Evolutionary conservation across 202 grass and related monocot species (phyloP), one percentile per base, ranked within the genome.

Genomic region (Schoenoplectus triqueter): DNA sequence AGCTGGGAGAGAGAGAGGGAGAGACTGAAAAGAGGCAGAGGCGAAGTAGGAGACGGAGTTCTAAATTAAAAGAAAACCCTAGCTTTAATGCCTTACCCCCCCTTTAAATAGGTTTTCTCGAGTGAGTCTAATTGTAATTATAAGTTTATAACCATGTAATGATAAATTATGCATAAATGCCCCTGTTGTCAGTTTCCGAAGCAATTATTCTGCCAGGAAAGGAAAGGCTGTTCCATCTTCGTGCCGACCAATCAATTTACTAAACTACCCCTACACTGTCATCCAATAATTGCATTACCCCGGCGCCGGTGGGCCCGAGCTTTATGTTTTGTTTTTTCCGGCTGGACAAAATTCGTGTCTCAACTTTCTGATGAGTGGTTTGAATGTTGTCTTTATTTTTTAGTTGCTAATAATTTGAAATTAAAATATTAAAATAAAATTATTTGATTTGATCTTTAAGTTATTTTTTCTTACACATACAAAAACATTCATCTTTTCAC

Each of bases 21-120:
- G 44, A 51, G 17, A 3, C 15, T 9, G 50, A 1, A 4, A 18
- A 18, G 15, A 62, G 4, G 59, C 56, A 15, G 31, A 31, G 31
- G 31, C 31, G 31, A 15, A 13, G 56, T 49, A 49, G 45, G 46
- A n/a, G 42, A 66, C 41, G 54, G 80, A 56, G 65, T 19, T 83
- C 64, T 83, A n/a, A 83, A 83, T 40, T 54, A 69, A 10, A 60
- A 71, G 45, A 65, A 83, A 67, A 83, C 48, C 61, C 81, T 83
- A 45, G 13, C 3, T 22, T 18, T 5, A 69, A 3, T 17, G 50
- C 64, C 47, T 63, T 20, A 1, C 13, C 39, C 46, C 46, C 44
- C 62, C 63, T 57, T 54, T 83, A 69, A 17, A 83, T 83, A 83
- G 11, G 0, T 31, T 31, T 31, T 31, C 31, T 31, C 31, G 31